These are phyloP conservation scores for Trichoderma pleuroti DNA, from an alignment of 2,329 filamentous ascomycete species.

Conservation along the genomic window DNA sequence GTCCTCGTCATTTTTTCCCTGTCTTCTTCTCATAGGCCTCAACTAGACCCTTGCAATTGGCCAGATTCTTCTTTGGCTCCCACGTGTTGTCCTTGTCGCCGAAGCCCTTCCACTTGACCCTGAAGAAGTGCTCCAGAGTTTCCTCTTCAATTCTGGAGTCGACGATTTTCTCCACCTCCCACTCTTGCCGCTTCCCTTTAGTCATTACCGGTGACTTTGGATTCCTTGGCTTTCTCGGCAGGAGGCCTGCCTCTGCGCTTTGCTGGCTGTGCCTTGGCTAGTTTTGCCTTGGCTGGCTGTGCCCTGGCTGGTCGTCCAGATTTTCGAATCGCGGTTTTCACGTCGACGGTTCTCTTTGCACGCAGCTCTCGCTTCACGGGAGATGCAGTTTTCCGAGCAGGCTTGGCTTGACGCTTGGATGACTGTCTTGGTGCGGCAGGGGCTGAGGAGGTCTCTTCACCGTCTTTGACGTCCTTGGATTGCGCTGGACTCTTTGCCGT, in stretches of 20 bases:
- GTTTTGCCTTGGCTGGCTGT: background rate
- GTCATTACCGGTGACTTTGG: conserved; percentile 10
- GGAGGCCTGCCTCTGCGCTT: background rate
- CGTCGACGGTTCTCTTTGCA: background rate
- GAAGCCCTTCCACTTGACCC: conserved; percentile 54
- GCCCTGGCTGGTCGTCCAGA: background rate
- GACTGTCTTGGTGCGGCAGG: background rate
- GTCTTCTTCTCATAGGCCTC: conserved; percentile 34
- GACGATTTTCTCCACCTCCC: conserved; percentile 48
- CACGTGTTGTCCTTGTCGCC: conserved; percentile 46
- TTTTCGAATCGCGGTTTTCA: background rate
- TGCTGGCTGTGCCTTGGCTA: background rate
- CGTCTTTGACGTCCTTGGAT: background rate
- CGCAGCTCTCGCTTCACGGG: background rate
- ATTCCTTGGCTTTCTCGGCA: background rate
- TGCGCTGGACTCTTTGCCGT: background rate
- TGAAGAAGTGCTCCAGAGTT: conserved; percentile 41
- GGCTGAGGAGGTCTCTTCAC: background rate
- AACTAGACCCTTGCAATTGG: conserved; percentile 37
- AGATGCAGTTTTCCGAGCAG: background rate
- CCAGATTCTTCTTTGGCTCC: conserved; percentile 48
- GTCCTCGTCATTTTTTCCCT: background rate
- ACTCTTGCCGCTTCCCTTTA: conserved; percentile 29
- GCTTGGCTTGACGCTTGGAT: background rate
- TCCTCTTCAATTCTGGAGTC: conserved; percentile 37